A percentile compares a stretch with the other conserved stretches of the same genome.
Conservation (phyloP, 2,329 filamentous ascomycete genomes). For the Cladosporium sp. region DNA sequence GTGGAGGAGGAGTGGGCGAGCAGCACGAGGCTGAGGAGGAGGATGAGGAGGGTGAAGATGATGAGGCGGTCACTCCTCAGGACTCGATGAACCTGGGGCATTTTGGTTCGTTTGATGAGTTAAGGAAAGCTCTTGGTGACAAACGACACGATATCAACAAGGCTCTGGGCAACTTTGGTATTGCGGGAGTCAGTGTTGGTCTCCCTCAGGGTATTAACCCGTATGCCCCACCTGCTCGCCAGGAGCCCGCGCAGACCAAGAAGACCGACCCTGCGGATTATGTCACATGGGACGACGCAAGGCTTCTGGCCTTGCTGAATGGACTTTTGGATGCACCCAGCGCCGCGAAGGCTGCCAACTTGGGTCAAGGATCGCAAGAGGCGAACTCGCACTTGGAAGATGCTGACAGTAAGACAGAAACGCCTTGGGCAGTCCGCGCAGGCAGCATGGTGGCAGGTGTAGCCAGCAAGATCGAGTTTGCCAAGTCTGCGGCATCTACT, state of each 20-base stretch:
- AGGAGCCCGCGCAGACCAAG: slow-evolving; percentile 4
- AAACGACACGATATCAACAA: slow-evolving; percentile 18
- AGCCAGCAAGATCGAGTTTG: background rate
- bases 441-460: slow-evolving; percentile 2
- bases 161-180: slow-evolving; percentile 21
- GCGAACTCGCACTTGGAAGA: too few species aligned
- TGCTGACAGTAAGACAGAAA: background rate
- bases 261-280: slow-evolving; percentile 11
- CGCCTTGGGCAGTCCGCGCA: background rate
- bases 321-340: slow-evolving; percentile 27
- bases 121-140: slow-evolving; percentile 23
- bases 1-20: slow-evolving; percentile 12
- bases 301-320: slow-evolving; percentile 28
- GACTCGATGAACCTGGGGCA: slow-evolving; percentile 14
- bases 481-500: background rate
- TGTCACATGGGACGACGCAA: slow-evolving; percentile 26
- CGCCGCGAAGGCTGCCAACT: background rate
- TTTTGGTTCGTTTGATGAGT: slow-evolving; percentile 16
- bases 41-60: slow-evolving; percentile 43
- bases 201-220: slow-evolving; percentile 4
- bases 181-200: slow-evolving; percentile 19
- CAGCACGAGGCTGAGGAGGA: slow-evolving; percentile 41
- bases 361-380: background rate
- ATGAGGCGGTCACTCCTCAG: slow-evolving; percentile 38
- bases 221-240: slow-evolving; percentile 1